These are phyloP conservation scores for Orbilia brochopaga DNA, from an alignment of 2,329 filamentous ascomycete genomes.

Conservation along the genomic window DNA sequence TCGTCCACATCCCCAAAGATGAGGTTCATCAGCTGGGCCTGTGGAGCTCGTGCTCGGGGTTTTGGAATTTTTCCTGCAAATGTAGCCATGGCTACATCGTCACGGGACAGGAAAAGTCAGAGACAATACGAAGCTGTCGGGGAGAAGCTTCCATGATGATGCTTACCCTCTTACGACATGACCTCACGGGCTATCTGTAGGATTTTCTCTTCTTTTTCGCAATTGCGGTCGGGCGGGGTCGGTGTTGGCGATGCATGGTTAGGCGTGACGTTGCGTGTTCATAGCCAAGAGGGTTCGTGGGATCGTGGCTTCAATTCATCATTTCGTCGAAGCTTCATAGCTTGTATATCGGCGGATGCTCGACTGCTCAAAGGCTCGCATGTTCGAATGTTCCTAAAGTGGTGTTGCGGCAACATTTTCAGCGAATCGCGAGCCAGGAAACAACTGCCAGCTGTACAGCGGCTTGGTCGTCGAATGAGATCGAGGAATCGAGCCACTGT, in stretches of 20 bases:
- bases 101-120: neutral
- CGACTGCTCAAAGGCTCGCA: neutral
- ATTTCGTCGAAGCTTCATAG: too few relatives aligned
- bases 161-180: neutral
- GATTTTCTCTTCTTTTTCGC: neutral
- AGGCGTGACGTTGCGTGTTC: neutral
- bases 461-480: too few relatives aligned
- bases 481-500: too few relatives aligned
- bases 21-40: neutral
- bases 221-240: neutral
- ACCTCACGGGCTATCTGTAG: neutral
- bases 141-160: neutral
- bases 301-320: neutral
- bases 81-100: neutral
- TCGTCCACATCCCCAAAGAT: conserved; percentile 2
- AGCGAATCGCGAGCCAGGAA: neutral
- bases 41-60: neutral
- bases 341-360: neutral
- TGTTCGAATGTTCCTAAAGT: neutral
- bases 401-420: neutral
- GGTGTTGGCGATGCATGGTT: conserved; percentile 8
- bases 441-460: neutral
- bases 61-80: neutral
- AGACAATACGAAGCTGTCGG: neutral
- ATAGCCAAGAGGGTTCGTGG: neutral